Evolutionary conservation across 2,329 filamentous ascomycete genomes (phyloP), one percentile per base, ranked within the genome.

Genomic region (Chaetomiaceae sp.): DNA sequence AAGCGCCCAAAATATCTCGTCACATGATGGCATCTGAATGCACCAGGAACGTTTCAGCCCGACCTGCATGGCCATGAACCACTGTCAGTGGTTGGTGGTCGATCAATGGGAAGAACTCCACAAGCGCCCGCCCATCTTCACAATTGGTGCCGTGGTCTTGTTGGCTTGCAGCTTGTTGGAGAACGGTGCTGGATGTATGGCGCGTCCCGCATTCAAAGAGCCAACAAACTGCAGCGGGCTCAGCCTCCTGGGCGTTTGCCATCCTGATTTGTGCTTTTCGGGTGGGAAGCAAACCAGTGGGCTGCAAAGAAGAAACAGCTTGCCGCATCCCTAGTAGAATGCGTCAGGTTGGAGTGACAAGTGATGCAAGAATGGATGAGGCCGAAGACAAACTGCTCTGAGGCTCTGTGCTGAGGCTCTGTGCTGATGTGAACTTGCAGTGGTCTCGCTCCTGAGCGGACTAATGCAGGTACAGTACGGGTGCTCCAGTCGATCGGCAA

Each of bases 391-490:
- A 46, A 23, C 23, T 38, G 20, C 44, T 46, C 12, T 46, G 25
- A n/a, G n/a, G n/a, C n/a, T 27, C 10, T 19, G 14, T 40, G 35
- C 10, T 19, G 14, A 31, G 35, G 16, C 20, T 2, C 30, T 47
- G 19, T 17, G 37, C 27, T 34, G 35, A 17, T 37, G 33, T 37
- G 16, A 35, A 35, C 20, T 9, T 33, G 17, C 34, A 37, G 21
- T 8, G 27, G n/a, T n/a, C n/a, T 33, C 20, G 8, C 27, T 33
- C 40, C 41, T 33, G 33, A 25, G 30, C 25, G 33, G 17, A 50
- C 55, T 58, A 60, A 60, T 58, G 58, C 58, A 60, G 58, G 56
- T 54, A 57, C 55, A 10, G 16, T 12, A 31, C 41, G 12, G 12
- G 30, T 10, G 30, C 17, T 9, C 37, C 39, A 23, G 27, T 46